Evolutionary conservation across 768 basidiomycete species (phyloP), one percentile per base, ranked within the genome.

Genomic region (Kwoniella sp.): DNA sequence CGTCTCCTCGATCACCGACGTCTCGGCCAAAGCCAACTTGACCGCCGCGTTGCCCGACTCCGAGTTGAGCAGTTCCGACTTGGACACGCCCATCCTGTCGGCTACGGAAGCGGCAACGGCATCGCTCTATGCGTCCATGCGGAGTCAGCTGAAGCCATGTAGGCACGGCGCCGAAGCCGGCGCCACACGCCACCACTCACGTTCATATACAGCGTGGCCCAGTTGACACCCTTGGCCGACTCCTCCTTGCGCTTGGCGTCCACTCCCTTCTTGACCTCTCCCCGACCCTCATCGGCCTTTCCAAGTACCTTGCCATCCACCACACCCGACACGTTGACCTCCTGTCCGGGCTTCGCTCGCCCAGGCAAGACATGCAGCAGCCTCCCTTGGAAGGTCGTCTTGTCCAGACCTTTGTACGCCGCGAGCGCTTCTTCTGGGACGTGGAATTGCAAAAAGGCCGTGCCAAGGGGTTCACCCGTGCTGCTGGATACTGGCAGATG

Each of bases 1-100:
- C 0, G 92, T 98, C 73, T 98, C 93, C 54, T 87, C 82, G 51
- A 99, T 91, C 73, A 98, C 83, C 62, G 91, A 88, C 15, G 95
- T 95, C 74, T 99, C 95, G 0, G 95, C 93, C 32, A 98, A 78
- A 0, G 95, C 93, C 32, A 98, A 83, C 71, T 92, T 95, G 51
- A 96, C 90, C 2, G 93, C 91, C 0, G 87, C 71, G 49, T 75
- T 73, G 5, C 65, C 69, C 15, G 62, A 60, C 0, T 89, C 87
- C 0, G 89, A 84, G 69, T 89, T 88, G 49, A 98, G 79, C 20
- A 99, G 86, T 26, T 88, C 86, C 1, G 89, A 78, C 75, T 98
- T 98, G 23, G 84, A 76, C 34, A 98, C 81, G 50, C 82, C 85
- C 81, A 98, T 85, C 9, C 92, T 82, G 56, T 87, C 84, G 0